Evolutionary conservation across 179 eudicot species (phyloP), one percentile per base, ranked within the genome.

Genomic region (Beta corolliflora): DNA sequence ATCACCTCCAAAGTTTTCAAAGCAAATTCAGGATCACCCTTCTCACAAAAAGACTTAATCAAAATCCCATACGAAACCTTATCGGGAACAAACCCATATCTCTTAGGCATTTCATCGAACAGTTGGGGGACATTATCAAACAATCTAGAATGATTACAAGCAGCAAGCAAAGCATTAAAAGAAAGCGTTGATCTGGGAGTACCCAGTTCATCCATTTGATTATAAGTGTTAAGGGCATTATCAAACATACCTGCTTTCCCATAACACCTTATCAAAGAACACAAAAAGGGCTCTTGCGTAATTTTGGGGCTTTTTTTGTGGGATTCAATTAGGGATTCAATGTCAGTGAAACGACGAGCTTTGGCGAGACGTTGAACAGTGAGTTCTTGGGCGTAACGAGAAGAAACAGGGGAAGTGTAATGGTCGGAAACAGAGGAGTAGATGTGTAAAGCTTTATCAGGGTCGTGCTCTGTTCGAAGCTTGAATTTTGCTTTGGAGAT

Each of bases 81-180:
- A 78, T 92, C 91, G 0, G 97, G 93, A 0, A 21, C 67, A 82
- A 93, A 59, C 64, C 86, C 88, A 53, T 80, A 79, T 56, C 66
- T 92, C 64, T 80, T n/a, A 8, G 97, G 92, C 86, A 93, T 87
- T 85, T 95, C 94, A 8, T 88, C 91, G 78, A 95, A 95, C 90
- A 89, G 87, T 50, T 86, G 59, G 75, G 88, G 92, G 0, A 92
- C 97, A 1, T 72, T 67, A 23, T 88, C 91, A 67, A 82, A 93
- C 19, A 64, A 9, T 79, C 60, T 85, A 44, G 87, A 91, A 56
- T 80, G 73, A 74, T 80, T 85, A 71, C 89, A 86, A 8, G 95
- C 93, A 3, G 83, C 65, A 70, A 95, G 88, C 12, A 93, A 84
- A 4, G 95, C 92, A 66, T 93, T 95, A 61, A 95, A 93, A 2